Evolutionary conservation across 495 filamentous ascomycete genomes (phyloP).

Genomic region (Neurospora sp.): DNA sequence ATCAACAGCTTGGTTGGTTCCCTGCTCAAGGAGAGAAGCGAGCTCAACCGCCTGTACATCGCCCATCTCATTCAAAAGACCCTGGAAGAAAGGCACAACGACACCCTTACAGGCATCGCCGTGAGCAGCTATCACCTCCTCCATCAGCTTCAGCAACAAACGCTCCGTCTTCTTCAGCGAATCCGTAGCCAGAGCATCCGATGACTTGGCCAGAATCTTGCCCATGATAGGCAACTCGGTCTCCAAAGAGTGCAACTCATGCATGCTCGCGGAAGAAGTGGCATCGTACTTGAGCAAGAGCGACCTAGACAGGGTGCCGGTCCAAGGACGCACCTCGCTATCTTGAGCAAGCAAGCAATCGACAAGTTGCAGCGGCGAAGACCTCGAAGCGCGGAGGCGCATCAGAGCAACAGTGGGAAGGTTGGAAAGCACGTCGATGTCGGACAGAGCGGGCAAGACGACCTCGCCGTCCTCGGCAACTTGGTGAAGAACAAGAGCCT

Average conservation of each 20-base stretch:
- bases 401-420: conserved; percentile 34
- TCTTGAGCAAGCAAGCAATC: conserved; percentile 32
- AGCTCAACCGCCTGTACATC: conserved; percentile 5
- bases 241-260: conserved; percentile 54
- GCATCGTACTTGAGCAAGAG: conserved; percentile 46
- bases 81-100: conserved; percentile 7
- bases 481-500: conserved; percentile 43
- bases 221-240: conserved; percentile 54
- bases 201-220: conserved; percentile 38
- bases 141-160: conserved; percentile 39
- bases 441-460: conserved; percentile 11
- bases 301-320: conserved; percentile 42
- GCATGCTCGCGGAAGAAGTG: conserved; percentile 44
- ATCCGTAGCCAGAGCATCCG: conserved; percentile 35
- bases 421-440: conserved; percentile 35
- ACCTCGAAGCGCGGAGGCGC: conserved; percentile 28
- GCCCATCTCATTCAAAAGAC: conserved; percentile 2
- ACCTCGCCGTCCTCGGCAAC: conserved; percentile 10
- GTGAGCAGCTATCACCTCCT: conserved; percentile 36
- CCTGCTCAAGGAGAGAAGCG: conserved; percentile 15
- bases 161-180: conserved; percentile 36
- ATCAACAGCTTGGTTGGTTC: conserved; percentile 1
- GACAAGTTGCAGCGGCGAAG: conserved; percentile 31
- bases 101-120: conserved; percentile 10
- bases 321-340: conserved; percentile 33